Conservation (phyloP, 2,329 filamentous ascomycete genomes). For the Trichoderma pleuroti region DNA sequence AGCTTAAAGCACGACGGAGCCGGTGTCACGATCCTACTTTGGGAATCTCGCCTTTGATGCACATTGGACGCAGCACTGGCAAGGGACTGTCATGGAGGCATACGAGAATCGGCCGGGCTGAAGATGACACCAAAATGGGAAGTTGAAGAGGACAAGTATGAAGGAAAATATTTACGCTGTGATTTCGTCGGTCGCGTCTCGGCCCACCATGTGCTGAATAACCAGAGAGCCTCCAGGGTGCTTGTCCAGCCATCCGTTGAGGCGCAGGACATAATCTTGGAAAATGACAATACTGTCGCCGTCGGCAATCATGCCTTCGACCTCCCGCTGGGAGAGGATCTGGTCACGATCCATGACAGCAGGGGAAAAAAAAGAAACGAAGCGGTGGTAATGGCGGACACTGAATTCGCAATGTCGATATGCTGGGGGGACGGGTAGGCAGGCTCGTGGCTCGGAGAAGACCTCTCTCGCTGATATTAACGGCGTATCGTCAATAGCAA, state of each 20-base stretch:
- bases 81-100: background rate
- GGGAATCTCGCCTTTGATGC: background rate
- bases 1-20: conserved; percentile 19
- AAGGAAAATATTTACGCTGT: conserved; percentile 60
- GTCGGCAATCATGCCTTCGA: conserved; percentile 75
- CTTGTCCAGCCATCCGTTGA: conserved; percentile 82
- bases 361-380: background rate
- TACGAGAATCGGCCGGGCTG: background rate
- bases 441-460: background rate
- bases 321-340: conserved; percentile 3
- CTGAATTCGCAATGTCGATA: background rate
- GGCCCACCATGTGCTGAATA: conserved; percentile 88
- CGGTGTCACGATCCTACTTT: background rate
- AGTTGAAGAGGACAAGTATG: background rate
- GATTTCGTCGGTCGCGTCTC: conserved; percentile 92
- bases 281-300: conserved; percentile 78
- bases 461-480: background rate
- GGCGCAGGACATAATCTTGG: conserved; percentile 76
- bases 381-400: background rate
- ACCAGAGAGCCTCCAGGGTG: conserved; percentile 91
- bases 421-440: background rate
- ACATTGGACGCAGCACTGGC: background rate
- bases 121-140: background rate
- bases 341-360: conserved; percentile 10
- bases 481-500: background rate